Base-by-base conservation (phyloP, 2,329 filamentous ascomycete genomes). In the Trichothecium sympodiale region DNA sequence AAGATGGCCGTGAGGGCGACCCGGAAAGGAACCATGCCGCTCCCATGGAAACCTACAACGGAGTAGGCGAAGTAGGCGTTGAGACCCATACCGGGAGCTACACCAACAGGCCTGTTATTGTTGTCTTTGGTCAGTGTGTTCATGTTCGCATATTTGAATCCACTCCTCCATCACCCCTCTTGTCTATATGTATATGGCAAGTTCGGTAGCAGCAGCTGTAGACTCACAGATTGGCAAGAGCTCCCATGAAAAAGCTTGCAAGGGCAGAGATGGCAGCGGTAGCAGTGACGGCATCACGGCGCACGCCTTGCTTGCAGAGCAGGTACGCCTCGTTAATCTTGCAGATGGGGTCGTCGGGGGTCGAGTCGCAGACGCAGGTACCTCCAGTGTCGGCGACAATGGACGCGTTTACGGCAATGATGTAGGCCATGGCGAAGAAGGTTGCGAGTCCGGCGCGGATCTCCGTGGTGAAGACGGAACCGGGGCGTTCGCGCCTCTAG, bases 51-150 rank as follows among this genome's bases (percentile, higher is more conserved):
- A 4, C 86, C 86, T 38, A 93, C 85, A 54, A 4, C 85, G 86
- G 38, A 93, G 85, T 83, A 93, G 17, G 85, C 73, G 52, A 93
- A 93, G 56, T 93, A 93, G 14, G 85, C 85, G 51, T 94, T 94
- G 37, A 93, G 57, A 17, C 86, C 62, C 62, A 65, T 65, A 43
- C 62, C 62, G 33, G 61, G 61, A 33, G 61, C 60, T 17, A 62
- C 48, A 35, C 54, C 58, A 32, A 58, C 50, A 14, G 59, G 60
- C 9, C 55, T 56, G 34, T 23, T 8, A 9, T 27, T 17, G 15
- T 32, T 30, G 16, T 23, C 17, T 18, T 43, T 35, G 41, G 41
- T 17, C n/a, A n/a, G n/a, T n/a, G n/a, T n/a, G n/a, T n/a, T n/a
- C n/a, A n/a, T n/a, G n/a, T 25, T 25, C 20, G 20, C 20, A 25